Conservation (phyloP, 805 yeast genomes). For the Candida yuanshanica region DNA sequence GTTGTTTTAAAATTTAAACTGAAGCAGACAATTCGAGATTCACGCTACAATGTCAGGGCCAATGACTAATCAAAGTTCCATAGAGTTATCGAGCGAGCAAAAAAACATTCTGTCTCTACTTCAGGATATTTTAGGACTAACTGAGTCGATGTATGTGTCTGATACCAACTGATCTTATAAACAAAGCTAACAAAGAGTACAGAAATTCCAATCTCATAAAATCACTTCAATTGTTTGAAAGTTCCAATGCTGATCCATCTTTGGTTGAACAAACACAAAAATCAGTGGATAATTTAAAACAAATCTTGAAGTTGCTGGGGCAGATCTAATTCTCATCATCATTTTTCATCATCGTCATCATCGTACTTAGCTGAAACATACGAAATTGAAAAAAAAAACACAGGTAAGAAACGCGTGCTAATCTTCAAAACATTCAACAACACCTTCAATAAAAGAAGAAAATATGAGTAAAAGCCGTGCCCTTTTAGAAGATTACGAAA, state of each 20-base stretch:
- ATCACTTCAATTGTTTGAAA: constrained; percentile 1
- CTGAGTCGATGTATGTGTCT: constrained; percentile 7
- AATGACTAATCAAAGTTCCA: not conserved
- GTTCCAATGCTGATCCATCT: not conserved
- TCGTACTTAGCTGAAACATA: not conserved
- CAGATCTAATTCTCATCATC: not conserved
- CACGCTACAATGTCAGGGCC: no score
- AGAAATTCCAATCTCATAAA: constrained; percentile 7
- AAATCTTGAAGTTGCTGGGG: constrained; percentile 6
- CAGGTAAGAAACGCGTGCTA: no score
- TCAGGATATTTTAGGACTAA: constrained; percentile 4
- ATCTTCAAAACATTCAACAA: not conserved
- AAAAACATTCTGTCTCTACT: constrained; percentile 1
- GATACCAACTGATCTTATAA: not conserved
- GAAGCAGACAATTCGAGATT: no score
- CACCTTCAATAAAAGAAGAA: not conserved
- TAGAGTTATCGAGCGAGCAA: not conserved
- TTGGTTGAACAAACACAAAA: constrained; percentile 1
- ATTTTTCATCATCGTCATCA: not conserved
- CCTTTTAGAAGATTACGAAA: constrained; percentile 39
- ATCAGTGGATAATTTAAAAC: constrained; percentile 2
- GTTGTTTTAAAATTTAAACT: no score
- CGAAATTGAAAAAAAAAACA: no score
- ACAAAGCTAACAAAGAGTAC: not conserved
- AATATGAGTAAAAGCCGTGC: constrained; percentile 5